Evolutionary conservation across 768 basidiomycete species (phyloP), one percentile per base, ranked within the genome.

Genomic region (Amanita pseudoporphyria): DNA sequence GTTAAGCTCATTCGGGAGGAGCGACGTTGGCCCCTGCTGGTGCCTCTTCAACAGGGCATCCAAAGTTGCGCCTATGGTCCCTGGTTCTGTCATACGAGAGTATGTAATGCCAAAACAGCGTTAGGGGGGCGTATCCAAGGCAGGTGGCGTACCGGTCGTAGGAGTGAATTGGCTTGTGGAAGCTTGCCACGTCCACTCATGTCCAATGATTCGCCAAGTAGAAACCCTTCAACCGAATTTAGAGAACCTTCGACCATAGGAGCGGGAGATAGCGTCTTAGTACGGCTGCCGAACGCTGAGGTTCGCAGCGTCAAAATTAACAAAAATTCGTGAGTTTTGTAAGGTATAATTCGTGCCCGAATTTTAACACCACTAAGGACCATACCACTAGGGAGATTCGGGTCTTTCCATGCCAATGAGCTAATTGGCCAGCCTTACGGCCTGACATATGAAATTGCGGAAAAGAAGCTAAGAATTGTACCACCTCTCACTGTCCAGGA

Each of bases 361-460:
- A 43, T 38, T 54, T 52, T 33, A 51, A 43, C 31, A 16, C 13
- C 12, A 33, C 56, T 1, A 59, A 94, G 92, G 41, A 78, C 71
- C 13, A 64, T 92, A 40, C 76, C 78, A 30, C 69, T 96, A 16
- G 93, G 93, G 53, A 89, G 88, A 66, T 82, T 87, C 53, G 96
- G 95, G 9, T 77, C 81, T 3, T 97, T 99, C 65, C 65, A 76
- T 52, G 74, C 82, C 14, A 79, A 80, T 52, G 81, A 90, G 46
- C 75, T 99, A 28, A 71, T 95, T 26, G 82, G 81, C 21, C 79
- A 90, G 52, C 84, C 83, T 1, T 97, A 87, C 62, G 96, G 95
- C 3, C 71, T 93, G 52, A 82, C 88, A 0, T 92, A 94, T 64
- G 92, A 97, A 62, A 85, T 98, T 49, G 63, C 71, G 14, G 78